Base-by-base conservation (phyloP, 2,329 filamentous ascomycete species). In the Penicillium sp. region DNA sequence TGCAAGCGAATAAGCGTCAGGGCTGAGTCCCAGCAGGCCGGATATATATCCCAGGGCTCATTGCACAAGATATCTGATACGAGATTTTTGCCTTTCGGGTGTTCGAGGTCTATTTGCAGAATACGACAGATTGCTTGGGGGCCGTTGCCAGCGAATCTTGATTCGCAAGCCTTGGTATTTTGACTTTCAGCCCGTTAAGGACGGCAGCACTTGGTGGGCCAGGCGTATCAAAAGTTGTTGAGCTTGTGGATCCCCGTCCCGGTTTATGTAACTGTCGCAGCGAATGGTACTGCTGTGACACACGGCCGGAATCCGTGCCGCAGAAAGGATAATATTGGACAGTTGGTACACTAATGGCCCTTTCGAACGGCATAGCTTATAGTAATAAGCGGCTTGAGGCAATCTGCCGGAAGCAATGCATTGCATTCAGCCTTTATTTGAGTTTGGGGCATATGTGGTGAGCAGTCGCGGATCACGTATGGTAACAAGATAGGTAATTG, bases 191-290 rank as follows among this genome's bases (percentile, higher is more conserved):
- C 34, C 8, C 30, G n/a, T 19, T 32, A 8, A n/a, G 10, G 16
- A 27, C 13, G 35, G 39, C 10, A 10, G 35, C 19, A 18, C 5
- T 13, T 47, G 29, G 27, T 27, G 16, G 41, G 47, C 10, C 34
- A 26, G 26, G 16, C 13, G 46, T 49, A 43, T 43, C 38, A 39
- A 36, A 27, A 47, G 27, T n/a, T 48, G 44, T 16, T 27, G 34
- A 27, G 26, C 4, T 2, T 39, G 51, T 54, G 51, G 51, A 50
- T 35, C 3, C 39, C 32, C 4, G 4, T 38, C 14, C 14, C 7
- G 27, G 13, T n/a, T 30, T 32, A 9, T 45, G 51, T 50, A 41
- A 43, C 44, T 48, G 43, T 16, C 49, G 49, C 49, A 38, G 34
- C 41, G 29, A 18, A 27, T 35, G 27, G 47, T 49, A 53, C 41